These are phyloP conservation scores for Aspergillus sp. DNA, from an alignment of 2,329 filamentous ascomycete species.

Conservation along the genomic window DNA sequence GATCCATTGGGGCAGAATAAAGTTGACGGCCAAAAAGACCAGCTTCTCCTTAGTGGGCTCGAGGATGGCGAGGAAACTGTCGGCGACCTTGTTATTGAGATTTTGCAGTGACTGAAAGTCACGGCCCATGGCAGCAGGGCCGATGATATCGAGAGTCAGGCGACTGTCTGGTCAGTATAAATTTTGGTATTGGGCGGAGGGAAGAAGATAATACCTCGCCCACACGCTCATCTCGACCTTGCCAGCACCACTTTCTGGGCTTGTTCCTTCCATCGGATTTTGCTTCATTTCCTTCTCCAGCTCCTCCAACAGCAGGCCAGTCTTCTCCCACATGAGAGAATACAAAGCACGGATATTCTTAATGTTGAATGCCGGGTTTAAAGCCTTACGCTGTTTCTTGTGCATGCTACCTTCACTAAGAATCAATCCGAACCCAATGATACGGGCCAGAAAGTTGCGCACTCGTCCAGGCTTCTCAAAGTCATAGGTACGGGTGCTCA, in stretches of 20 bases:
- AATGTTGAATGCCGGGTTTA: slow-evolving; percentile 34
- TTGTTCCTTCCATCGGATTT: slow-evolving; percentile 24
- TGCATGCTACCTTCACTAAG: slow-evolving; percentile 49
- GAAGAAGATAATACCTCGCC: slow-evolving; percentile 20
- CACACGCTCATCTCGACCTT: slow-evolving; percentile 32
- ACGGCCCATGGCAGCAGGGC: slow-evolving; percentile 52
- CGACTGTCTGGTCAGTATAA: slow-evolving; percentile 23
- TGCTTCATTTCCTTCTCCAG: slow-evolving; percentile 24
- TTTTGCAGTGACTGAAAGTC: slow-evolving; percentile 52
- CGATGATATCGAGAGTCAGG: slow-evolving; percentile 56
- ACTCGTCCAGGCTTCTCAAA: slow-evolving; percentile 47
- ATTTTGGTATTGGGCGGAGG: too few species aligned
- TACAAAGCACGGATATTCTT: slow-evolving; percentile 33
- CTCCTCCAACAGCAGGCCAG: slow-evolving; percentile 27
- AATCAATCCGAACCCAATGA: slow-evolving; percentile 49
- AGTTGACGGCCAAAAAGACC: slow-evolving; percentile 38
- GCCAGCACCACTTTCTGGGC: slow-evolving; percentile 14
- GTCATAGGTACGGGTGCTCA: slow-evolving; percentile 51
- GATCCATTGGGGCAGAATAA: slow-evolving; percentile 49
- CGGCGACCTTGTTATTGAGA: slow-evolving; percentile 48
- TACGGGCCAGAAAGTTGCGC: slow-evolving; percentile 42
- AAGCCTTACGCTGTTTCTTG: slow-evolving; percentile 39
- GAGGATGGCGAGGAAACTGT: slow-evolving; percentile 50
- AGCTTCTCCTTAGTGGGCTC: slow-evolving; percentile 41
- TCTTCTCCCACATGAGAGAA: slow-evolving; percentile 34